These are phyloP conservation scores for Metschnikowia gruessii DNA, from an alignment of 805 yeast genomes.

Conservation along the genomic window DNA sequence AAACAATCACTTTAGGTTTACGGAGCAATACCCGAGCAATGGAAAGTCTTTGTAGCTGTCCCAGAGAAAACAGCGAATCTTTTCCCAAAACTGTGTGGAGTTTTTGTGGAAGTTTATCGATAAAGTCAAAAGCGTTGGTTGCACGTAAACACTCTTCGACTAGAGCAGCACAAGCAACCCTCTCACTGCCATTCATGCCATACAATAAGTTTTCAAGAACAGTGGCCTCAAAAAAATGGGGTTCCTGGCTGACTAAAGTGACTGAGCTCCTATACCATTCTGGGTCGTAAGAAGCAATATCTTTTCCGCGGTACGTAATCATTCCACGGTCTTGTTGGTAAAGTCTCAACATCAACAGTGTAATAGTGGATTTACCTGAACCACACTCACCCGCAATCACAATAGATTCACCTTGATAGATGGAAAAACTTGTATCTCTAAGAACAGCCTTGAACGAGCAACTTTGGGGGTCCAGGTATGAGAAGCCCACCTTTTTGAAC, in stretches of 20 bases:
- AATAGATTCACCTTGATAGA: constrained; percentile 49
- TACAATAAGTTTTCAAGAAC: constrained; percentile 68
- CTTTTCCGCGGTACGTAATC: constrained; percentile 45
- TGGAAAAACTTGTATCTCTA: constrained; percentile 38
- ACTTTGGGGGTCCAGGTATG: constrained; percentile 37
- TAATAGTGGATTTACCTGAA: constrained; percentile 82
- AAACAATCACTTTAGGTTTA: constrained; percentile 58
- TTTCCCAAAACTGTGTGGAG: constrained; percentile 57
- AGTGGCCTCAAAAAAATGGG: constrained; percentile 70
- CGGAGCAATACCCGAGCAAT: constrained; percentile 79
- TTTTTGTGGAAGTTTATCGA: constrained; percentile 53
- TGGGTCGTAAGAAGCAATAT: constrained; percentile 46
- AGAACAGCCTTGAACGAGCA: constrained; percentile 32
- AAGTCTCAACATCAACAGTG: constrained; percentile 54
- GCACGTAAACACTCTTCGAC: constrained; percentile 34
- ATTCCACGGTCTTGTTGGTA: constrained; percentile 40
- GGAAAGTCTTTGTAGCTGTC: constrained; percentile 83
- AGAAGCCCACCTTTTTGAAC: constrained; percentile 48
- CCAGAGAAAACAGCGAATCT: constrained; percentile 66
- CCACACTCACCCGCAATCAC: constrained; percentile 88
- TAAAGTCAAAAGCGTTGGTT: constrained; percentile 54
- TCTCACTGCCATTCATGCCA: constrained; percentile 38
- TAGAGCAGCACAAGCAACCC: constrained; percentile 30
- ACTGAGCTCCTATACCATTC: constrained; percentile 50
- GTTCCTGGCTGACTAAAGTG: constrained; percentile 73